Percentiles rank a stretch among this genome's conserved stretches.
Evolutionary conservation across 345 rosid genomes (phyloP).

Genomic region (Salix koriyanagi): DNA sequence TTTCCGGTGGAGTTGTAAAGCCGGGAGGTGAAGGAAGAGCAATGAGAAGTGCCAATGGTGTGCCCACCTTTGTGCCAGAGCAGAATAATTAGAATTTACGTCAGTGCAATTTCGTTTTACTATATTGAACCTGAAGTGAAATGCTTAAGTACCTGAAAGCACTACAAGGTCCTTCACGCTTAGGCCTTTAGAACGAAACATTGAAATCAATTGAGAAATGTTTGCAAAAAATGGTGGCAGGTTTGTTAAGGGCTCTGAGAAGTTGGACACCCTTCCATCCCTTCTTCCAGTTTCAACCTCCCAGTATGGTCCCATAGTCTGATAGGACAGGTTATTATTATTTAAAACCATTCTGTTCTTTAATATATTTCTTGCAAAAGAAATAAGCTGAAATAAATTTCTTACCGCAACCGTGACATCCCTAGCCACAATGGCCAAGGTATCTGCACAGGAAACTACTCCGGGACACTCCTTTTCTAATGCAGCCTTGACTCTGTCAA

Average conservation of each 20-base stretch:
- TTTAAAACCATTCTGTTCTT: too few species aligned
- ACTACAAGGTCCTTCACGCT: slow-evolving; percentile 53
- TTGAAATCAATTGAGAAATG: slow-evolving; percentile 30
- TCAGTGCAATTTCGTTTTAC: background rate
- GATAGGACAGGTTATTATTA: too few species aligned
- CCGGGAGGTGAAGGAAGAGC: slow-evolving; percentile 41
- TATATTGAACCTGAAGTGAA: background rate
- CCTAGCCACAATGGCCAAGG: slow-evolving; percentile 61
- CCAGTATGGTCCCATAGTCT: too few species aligned
- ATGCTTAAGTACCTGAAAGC: slow-evolving; percentile 39
- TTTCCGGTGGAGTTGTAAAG: slow-evolving; percentile 72
- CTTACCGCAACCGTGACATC: slow-evolving; percentile 48
- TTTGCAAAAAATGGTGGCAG: slow-evolving; percentile 38
- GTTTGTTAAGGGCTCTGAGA: slow-evolving; percentile 20
- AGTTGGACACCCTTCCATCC: slow-evolving; percentile 52
- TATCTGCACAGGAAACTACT: slow-evolving; percentile 76
- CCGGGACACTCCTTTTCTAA: slow-evolving; percentile 68
- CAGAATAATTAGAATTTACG: background rate
- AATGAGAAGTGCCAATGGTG: slow-evolving; percentile 63
- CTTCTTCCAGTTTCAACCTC: slow-evolving; percentile 37
- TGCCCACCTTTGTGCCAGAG: slow-evolving; percentile 42
- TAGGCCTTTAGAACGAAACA: slow-evolving; percentile 37
- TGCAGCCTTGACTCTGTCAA: slow-evolving; percentile 55
- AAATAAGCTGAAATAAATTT: background rate
- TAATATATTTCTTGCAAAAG: background rate